Base-by-base conservation (phyloP, 352 stramenopile genomes). In the Pythium phragmiticola region DNA sequence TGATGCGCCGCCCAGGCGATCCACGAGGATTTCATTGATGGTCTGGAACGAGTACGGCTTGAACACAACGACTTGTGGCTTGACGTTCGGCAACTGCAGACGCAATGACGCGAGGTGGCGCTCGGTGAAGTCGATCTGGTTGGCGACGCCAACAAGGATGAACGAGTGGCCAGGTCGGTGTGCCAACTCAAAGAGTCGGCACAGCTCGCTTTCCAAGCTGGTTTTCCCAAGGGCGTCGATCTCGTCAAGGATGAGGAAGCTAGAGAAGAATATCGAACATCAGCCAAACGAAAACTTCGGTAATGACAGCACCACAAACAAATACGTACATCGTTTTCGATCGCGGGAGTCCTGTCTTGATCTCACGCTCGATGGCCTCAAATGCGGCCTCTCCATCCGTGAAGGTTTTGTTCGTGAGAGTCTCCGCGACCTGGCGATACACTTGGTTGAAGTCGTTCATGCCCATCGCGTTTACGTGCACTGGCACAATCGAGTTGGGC, bases 51-150 rank as follows among this genome's bases (percentile, higher is more conserved):
- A 72, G 70, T 95, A 95, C 23, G 87, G 82, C 66, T 87, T 74
- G 68, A 95, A 95, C 26, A 95, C 80, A 43, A 93, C 70, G 30
- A 91, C 82, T 11, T 76, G 64, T 0, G 87, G 82, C 17, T 78
- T 77, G 57, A 75, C 78, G 9, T 80, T 65, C 0, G 79, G 78
- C 43, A 89, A 36, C 16, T 83, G 73, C 48, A 80, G 68, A 55
- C 82, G 70, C 2, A 95, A 70, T 41, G 80, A 69, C 11, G 77
- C 76, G 45, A 93, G 51, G 41, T 92, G 79, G n/a, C 82, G 76
- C 65, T 95, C 82, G 0, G 87, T 93, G 52, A 95, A 90, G 56
- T 95, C 87, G 13, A 94, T 80, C 46, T 90, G 84, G 57, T 95
- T 95, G 7, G 87, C 84, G 61, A 95, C 90, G 5, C 87, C 86